A percentile compares a stretch with the other conserved stretches of the same genome.
phyloP scores from a whole-genome alignment of 192 early-diverging fungal species.

The Dimargaris cristalligena region DNA sequence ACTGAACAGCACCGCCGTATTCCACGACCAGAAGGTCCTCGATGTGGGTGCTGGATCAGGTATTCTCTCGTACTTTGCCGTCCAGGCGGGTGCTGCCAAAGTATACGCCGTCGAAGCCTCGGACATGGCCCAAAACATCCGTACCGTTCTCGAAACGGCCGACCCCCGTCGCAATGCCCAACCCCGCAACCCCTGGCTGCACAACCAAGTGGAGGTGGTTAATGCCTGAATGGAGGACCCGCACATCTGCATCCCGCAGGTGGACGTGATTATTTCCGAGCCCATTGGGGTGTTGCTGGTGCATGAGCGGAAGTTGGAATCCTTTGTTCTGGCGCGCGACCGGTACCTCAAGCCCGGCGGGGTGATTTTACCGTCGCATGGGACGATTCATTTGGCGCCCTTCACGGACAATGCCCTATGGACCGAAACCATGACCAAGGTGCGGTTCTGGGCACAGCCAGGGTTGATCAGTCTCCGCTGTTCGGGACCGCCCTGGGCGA shows the following conservation, averaged over 20 bases:
- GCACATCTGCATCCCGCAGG: constrained; percentile 45
- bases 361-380: constrained; percentile 74
- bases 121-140: constrained; percentile 83
- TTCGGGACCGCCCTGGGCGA: constrained; percentile 74
- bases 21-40: constrained; percentile 69
- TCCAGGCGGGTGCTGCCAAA: constrained; percentile 74
- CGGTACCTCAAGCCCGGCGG: constrained; percentile 85
- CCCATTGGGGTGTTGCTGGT: constrained; percentile 94
- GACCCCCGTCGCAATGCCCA: constrained; percentile 31
- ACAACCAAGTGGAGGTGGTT: constrained; percentile 65
- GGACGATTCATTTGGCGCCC: constrained; percentile 80
- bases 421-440: constrained; percentile 88
- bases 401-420: constrained; percentile 60
- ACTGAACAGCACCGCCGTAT: constrained; percentile 52
- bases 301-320: constrained; percentile 90
- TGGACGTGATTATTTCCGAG: constrained; percentile 92
- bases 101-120: constrained; percentile 96
- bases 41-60: constrained; percentile 93
- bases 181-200: constrained; percentile 49
- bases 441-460: constrained; percentile 72
- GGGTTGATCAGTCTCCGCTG: constrained; percentile 77
- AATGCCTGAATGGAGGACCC: constrained; percentile 82
- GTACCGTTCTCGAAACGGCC: constrained; percentile 51
- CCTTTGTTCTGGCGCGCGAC: constrained; percentile 83
- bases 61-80: constrained; percentile 90